phyloP scores from a whole-genome alignment of 2,329 filamentous ascomycete species.

The Penicillium sclerotigenum region DNA sequence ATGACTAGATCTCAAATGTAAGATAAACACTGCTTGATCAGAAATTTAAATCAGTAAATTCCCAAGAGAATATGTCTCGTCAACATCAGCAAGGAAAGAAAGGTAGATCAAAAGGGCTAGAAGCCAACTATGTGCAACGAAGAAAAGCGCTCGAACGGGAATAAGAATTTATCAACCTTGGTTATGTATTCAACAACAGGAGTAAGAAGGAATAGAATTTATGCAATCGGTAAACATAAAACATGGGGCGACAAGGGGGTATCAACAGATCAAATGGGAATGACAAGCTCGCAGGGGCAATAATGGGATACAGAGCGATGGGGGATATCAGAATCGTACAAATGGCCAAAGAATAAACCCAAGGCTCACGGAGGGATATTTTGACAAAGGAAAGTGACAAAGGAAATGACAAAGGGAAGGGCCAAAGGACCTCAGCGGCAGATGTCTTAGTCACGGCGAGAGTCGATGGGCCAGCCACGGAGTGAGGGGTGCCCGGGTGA shows the following conservation, averaged over 20 bases:
- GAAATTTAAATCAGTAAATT: neutral
- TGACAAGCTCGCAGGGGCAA: constrained; percentile 6
- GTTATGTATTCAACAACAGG: constrained; percentile 4
- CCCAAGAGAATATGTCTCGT: neutral
- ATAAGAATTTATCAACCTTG: neutral
- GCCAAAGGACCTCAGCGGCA: constrained; percentile 27
- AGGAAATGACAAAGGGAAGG: constrained; percentile 20
- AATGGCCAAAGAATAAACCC: neutral
- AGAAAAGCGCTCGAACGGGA: neutral
- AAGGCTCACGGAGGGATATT: constrained; percentile 1
- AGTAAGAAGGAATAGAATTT: constrained; percentile 15
- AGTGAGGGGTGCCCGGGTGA: neutral
- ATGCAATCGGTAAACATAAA: constrained; percentile 16
- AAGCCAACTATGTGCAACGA: constrained; percentile 1
- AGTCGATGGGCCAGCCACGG: neutral
- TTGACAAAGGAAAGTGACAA: constrained; percentile 10
- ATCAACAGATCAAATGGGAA: constrained; percentile 23
- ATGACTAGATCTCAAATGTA: neutral
- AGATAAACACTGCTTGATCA: neutral
- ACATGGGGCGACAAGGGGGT: constrained; percentile 22
- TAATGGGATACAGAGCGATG: constrained; percentile 3
- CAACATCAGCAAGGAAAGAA: neutral
- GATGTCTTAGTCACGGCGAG: neutral
- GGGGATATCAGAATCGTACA: constrained; percentile 9
- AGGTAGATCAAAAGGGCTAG: neutral